Base-by-base conservation (phyloP, 495 filamentous ascomycete species). In the Penicillium coffeae region DNA sequence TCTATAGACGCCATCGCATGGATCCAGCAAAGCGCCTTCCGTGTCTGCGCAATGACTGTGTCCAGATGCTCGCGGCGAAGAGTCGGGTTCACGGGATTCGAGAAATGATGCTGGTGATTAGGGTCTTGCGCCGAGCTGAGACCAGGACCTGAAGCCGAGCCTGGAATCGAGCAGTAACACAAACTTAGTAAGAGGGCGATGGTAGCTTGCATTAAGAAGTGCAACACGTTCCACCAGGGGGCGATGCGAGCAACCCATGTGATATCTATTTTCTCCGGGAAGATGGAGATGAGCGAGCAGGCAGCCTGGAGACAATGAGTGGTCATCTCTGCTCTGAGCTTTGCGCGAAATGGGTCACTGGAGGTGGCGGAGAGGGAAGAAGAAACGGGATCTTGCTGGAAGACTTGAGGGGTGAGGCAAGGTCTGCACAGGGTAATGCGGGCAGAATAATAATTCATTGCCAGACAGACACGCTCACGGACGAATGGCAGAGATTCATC, bases 221-320 rank as follows among this genome's bases (percentile, higher is more conserved):
- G 82, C 0, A 86, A 63, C 5, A 80, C 62, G 30, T 65, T 73
- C 81, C 81, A 87, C 81, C 81, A 86, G 13, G 82, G 81, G 0
- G 73, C 59, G 2, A 70, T 55, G 20, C 64, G 62, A 27, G 75
- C 78, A 0, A 86, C 52, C 63, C 68, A 74, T 20, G 48, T 20
- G 12, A 65, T 40, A 32, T 74, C 62, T 0, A 64, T 59, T 0
- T 50, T 35, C 0, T 72, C 62, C 2, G 75, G 78, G 3, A 87
- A 51, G 36, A 84, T 60, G 5, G 67, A 63, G 21, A 85, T 65
- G 7, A 79, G 72, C 1, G 71, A 60, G 30, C 72, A 68, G 0
- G 83, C 78, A 13, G 82, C 75, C 16, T 67, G 58, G n/a, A 87
- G 70, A 55, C 84, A 85, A 3, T 55, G 57, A 12, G 64, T 64